Base-by-base conservation (phyloP, 352 stramenopile genomes). In the Phytophthora citricola region DNA sequence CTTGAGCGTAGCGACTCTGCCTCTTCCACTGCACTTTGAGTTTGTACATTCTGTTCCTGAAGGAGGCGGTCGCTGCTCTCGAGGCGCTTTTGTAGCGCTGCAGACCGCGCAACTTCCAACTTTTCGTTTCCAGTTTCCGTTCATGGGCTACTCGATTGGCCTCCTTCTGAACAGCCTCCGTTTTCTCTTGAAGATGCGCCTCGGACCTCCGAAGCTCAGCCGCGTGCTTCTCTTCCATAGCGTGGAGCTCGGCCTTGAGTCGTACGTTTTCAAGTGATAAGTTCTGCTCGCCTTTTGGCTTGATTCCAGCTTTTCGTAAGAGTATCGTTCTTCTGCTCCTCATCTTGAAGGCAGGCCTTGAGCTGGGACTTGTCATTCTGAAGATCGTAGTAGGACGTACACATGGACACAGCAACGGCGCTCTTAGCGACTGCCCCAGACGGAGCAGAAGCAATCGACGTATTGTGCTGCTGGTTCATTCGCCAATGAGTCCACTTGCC, bases 401-500 rank as follows among this genome's bases (percentile, higher is more conserved):
- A 94, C 87, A 94, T 94, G 10, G 77, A 75, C 15, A 83, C 71
- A 24, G 49, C 45, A 39, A 75, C 57, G 0, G 77, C 69, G 8
- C 69, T 68, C 32, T 91, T 91, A 7, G 63, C 52, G 17, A 63
- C 17, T 5, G 66, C 50, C 31, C 59, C 52, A 3, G 53, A 20
- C 15, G 67, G 66, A n/a, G 47, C 40, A 10, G 69, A 67, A 3
- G 49, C 26, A 39, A 67, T 63, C 6, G 49, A 46, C 8, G 59
- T 55, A 29, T 58, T 74, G 26, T 87, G 72, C 47, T 92, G 83
- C 51, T 92, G 83, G 55, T 85, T 87, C 87, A 94, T 91, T 26
- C 85, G 80, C 87, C 87, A 93, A 55, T 94, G 82, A 2, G 87
- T 90, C 85, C 85, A 95, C 53, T 93, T 93, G 17, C 85, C 85